Evolutionary conservation across 192 early-diverging fungal genomes (phyloP), one percentile per base, ranked within the genome.

Genomic region (Gigaspora rosea): DNA sequence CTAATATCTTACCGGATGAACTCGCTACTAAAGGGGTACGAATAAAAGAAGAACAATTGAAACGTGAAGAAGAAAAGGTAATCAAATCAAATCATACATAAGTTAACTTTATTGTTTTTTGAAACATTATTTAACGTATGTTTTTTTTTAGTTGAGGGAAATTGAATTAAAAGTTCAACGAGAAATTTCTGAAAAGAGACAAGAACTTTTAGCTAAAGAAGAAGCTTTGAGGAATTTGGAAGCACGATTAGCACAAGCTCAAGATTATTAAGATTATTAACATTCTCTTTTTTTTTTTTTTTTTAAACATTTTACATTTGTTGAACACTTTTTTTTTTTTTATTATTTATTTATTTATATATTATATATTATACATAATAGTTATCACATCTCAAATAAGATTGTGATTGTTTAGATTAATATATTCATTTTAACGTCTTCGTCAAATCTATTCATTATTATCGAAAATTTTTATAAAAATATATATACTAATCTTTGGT

Each of bases 141-240:
- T 27, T 27, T 1, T 66, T 48, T 66, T n/a, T 12, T 68, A 80
- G 82, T 77, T 89, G 68, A 80, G 81, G 54, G 86, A 86, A 54
- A 85, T 86, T 65, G 88, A 87, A 73, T 71, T 81, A 18, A 85
- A 82, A 58, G 85, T 88, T 8, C 85, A 89, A 59, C 80, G 84
- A 22, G 86, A 88, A 68, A 82, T 89, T 54, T 80, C 83, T 75
- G 84, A 86, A 64, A 89, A 88, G 83, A 82, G 86, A 73, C 84
- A 85, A 51, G 85, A 89, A 56, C 76, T 89, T 12, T 80, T 85
- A 79, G 81, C 79, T 32, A 89, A 89, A 75, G 86, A 89, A 80
- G 84, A 89, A 66, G 85, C 85, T 10, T 77, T 89, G 20, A 78
- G 82, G 64, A 83, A 66, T 52, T 74, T 89, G 51, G 88, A 86